Conservation (phyloP, 768 basidiomycete species). For the Pseudohyphozyma bogoriensis region DNA sequence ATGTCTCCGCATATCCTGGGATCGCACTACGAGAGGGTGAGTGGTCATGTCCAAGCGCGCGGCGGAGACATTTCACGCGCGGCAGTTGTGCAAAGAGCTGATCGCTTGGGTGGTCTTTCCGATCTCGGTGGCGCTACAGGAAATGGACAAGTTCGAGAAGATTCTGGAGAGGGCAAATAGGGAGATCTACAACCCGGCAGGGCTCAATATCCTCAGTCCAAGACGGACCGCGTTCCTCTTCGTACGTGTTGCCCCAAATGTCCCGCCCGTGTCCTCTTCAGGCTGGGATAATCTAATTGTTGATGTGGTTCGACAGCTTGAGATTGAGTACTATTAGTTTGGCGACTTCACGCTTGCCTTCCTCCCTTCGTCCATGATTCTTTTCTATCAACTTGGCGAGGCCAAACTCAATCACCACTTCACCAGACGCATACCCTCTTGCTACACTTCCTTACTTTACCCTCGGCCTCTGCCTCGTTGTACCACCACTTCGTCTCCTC, state of each 20-base stretch:
- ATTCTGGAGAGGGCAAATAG: constrained; percentile 61
- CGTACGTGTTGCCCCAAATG: constrained; percentile 41
- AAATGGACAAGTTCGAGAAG: constrained; percentile 58
- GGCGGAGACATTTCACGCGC: no score
- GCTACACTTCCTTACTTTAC: no score
- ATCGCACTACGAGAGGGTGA: constrained; percentile 70
- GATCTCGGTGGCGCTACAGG: constrained; percentile 49
- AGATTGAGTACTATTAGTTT: constrained; percentile 24
- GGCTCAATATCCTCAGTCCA: constrained; percentile 80
- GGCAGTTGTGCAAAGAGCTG: no score
- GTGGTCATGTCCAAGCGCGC: not conserved
- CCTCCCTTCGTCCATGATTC: no score
- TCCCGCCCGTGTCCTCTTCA: not conserved
- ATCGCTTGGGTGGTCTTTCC: no score
- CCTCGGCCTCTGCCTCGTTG: no score
- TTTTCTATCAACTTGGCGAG: no score
- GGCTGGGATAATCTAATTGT: not conserved
- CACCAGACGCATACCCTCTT: no score
- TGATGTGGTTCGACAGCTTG: constrained; percentile 11
- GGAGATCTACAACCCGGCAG: constrained; percentile 69
- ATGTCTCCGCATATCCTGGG: constrained; percentile 57
- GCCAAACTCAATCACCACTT: no score
- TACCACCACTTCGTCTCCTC: no score
- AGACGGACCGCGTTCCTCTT: constrained; percentile 76
- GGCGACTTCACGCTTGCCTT: not conserved